A percentile compares a stretch with the other conserved stretches of the same genome.
Conservation (phyloP, 257 asterid genomes). For the Nicotiana tabacum region DNA sequence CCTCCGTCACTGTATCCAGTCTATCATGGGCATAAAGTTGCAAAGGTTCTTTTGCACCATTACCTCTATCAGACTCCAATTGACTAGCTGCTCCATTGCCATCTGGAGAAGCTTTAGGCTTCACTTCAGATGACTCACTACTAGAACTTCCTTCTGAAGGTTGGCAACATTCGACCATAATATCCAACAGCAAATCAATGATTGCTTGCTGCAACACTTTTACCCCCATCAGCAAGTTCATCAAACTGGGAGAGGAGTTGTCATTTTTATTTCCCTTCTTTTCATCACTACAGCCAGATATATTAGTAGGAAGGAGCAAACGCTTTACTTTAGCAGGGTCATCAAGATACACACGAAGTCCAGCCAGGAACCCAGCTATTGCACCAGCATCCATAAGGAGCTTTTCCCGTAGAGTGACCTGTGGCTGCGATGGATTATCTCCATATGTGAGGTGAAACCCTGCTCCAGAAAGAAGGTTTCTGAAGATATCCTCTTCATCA, state of each 20-base stretch:
- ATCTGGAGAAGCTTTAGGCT: conserved; percentile 60
- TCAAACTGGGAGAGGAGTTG: conserved; percentile 88
- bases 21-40: conserved; percentile 50
- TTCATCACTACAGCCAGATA: conserved; percentile 63
- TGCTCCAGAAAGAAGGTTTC: conserved; percentile 91
- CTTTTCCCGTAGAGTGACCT: conserved; percentile 90
- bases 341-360: conserved; percentile 95
- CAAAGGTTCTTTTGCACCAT: conserved; percentile 44
- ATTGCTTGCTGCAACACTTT: conserved; percentile 98
- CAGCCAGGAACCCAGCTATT: conserved; percentile 94
- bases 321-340: conserved; percentile 96
- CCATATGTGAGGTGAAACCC: conserved; percentile 97
- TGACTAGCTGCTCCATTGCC: conserved; percentile 54
- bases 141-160: conserved; percentile 68
- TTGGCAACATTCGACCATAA: conserved; percentile 99
- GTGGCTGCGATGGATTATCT: conserved; percentile 85
- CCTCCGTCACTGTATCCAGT: conserved; percentile 52
- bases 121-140: conserved; percentile 52
- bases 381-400: conserved; percentile 99
- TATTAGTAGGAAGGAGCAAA: conserved; percentile 89
- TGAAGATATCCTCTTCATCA: conserved; percentile 94
- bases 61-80: conserved; percentile 58
- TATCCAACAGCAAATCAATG: conserved; percentile 84
- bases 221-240: conserved; percentile 98
- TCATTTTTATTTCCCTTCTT: conserved; percentile 58